These are phyloP conservation scores for Pythium biforme DNA, from an alignment of 352 stramenopile genomes.

Conservation along the genomic window DNA sequence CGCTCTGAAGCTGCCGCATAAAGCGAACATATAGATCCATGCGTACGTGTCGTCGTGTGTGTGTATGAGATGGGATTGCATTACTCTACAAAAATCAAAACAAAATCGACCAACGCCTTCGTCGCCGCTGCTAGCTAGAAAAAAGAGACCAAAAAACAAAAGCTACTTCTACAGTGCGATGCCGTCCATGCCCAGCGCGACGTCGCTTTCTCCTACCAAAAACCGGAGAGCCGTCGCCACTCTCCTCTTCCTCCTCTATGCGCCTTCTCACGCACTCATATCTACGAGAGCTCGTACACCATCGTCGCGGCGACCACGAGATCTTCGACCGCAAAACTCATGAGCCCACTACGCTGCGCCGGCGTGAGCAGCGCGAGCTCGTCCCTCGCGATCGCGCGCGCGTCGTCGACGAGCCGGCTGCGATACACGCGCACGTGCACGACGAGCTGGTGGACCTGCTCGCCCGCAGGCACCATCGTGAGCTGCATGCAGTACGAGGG, in stretches of 20 bases:
- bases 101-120: no score
- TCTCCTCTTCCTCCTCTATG: not conserved
- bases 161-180: not conserved
- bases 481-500: slow-evolving; percentile 29
- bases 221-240: not conserved
- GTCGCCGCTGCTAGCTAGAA: not conserved
- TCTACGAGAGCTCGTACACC: slow-evolving; percentile 15
- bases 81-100: slow-evolving; percentile 4
- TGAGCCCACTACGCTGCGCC: slow-evolving; percentile 13
- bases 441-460: slow-evolving; percentile 4
- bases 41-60: no score
- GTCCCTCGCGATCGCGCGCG: not conserved
- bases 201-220: not conserved
- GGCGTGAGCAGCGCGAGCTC: slow-evolving; percentile 17
- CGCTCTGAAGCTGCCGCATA: no score
- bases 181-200: no score
- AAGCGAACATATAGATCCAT: no score
- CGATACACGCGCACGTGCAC: slow-evolving; percentile 25
- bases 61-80: not conserved
- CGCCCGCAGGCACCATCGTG: slow-evolving; percentile 13
- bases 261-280: not conserved
- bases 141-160: not conserved
- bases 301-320: slow-evolving; percentile 20
- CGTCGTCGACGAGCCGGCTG: slow-evolving; percentile 10
- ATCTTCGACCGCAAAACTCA: slow-evolving; percentile 22